phyloP scores from a whole-genome alignment of 1,139 yeast genomes.

The Candida sanyaensis region DNA sequence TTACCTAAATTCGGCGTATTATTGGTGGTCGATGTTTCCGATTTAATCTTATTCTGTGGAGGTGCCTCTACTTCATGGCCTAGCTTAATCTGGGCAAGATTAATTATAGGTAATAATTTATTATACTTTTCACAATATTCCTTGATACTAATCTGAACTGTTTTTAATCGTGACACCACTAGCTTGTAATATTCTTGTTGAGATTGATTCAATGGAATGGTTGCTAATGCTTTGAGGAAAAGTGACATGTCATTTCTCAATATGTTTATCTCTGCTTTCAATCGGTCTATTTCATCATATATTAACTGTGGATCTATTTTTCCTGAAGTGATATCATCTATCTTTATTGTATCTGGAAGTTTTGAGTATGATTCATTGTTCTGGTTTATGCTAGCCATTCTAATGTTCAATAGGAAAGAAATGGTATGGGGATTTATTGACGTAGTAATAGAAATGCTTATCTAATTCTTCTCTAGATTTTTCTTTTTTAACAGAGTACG shows the following conservation, averaged over 20 bases:
- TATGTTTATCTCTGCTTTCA: conserved; percentile 45
- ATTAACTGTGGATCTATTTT: conserved; percentile 39
- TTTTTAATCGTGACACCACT: conserved; percentile 31
- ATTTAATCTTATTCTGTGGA: conserved; percentile 15
- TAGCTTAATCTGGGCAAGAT: conserved; percentile 50
- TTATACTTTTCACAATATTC: conserved; percentile 48
- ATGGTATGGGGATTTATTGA: neutral
- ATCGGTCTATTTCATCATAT: conserved; percentile 41
- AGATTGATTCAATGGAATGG: conserved; percentile 34
- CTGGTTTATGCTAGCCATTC: neutral
- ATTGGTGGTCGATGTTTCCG: conserved; percentile 10
- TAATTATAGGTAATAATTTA: conserved; percentile 48
- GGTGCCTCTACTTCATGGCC: conserved; percentile 47
- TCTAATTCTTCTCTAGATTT: neutral
- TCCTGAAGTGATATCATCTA: conserved; percentile 51
- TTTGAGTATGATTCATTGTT: conserved; percentile 12
- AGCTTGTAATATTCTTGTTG: conserved; percentile 40
- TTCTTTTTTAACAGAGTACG: neutral
- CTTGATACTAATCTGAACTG: conserved; percentile 40
- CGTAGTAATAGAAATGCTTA: neutral
- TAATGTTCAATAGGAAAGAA: neutral
- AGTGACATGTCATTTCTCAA: conserved; percentile 47
- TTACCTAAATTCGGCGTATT: conserved; percentile 12
- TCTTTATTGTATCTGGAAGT: conserved; percentile 41
- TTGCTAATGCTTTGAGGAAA: conserved; percentile 41